phyloP scores from a whole-genome alignment of 2,329 filamentous ascomycete genomes.

The Stagonosporopsis tanaceti region DNA sequence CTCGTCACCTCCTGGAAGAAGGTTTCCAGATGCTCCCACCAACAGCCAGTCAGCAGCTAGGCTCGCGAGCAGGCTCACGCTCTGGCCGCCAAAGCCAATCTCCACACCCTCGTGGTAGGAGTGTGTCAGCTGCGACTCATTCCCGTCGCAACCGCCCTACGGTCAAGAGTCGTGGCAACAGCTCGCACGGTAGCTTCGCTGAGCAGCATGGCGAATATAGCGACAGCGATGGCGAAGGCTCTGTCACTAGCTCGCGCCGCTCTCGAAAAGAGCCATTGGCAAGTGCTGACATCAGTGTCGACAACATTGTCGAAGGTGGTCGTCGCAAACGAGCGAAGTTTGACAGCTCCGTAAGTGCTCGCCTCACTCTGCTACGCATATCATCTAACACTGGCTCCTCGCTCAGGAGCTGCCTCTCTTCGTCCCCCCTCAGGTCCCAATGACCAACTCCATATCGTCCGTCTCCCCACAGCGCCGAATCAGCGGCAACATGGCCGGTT shows the following conservation, averaged over 20 bases:
- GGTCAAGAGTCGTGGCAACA: constrained; percentile 72
- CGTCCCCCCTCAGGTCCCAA: constrained; percentile 79
- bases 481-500: constrained; percentile 74
- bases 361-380: constrained; percentile 20
- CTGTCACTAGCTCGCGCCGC: constrained; percentile 74
- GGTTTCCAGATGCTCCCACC: constrained; percentile 70
- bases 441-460: constrained; percentile 95
- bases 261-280: constrained; percentile 84
- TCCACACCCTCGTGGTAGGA: constrained; percentile 73
- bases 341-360: constrained; percentile 89
- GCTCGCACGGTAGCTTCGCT: constrained; percentile 64
- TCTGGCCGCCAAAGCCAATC: constrained; percentile 79
- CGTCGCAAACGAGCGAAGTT: constrained; percentile 93
- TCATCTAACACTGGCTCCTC: constrained; percentile 35
- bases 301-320: constrained; percentile 97
- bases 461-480: constrained; percentile 88
- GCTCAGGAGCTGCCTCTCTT: constrained; percentile 91
- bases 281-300: constrained; percentile 95
- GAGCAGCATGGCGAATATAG: constrained; percentile 77
- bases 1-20: constrained; percentile 67
- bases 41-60: constrained; percentile 67
- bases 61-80: constrained; percentile 73
- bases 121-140: constrained; percentile 75
- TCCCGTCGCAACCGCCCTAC: constrained; percentile 67
- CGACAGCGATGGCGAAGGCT: constrained; percentile 83